A percentile compares a stretch with the other conserved stretches of the same genome.
Evolutionary conservation across 495 filamentous ascomycete genomes (phyloP).

Genomic region (Lasiosphaeria hispida): DNA sequence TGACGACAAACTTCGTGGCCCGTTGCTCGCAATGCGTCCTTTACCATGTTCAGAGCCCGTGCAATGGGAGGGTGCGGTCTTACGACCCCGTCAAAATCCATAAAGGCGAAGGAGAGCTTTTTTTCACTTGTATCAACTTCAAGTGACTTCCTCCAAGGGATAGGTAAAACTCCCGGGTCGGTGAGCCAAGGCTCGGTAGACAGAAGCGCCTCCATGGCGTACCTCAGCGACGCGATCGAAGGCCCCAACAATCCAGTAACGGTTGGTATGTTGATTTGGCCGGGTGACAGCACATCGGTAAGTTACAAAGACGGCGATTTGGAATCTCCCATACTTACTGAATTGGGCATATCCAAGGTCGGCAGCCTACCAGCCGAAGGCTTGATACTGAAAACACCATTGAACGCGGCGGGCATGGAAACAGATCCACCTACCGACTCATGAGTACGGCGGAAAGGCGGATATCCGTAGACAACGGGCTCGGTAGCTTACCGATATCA

Average conservation of each 20-base stretch:
- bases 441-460: too few species aligned
- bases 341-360: neutral
- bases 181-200: neutral
- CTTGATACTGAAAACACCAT: conserved; percentile 3
- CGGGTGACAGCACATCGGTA: too few species aligned
- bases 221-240: neutral
- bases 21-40: neutral
- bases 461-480: too few species aligned
- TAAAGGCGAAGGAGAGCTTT: neutral
- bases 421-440: neutral
- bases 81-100: neutral
- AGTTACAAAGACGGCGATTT: neutral
- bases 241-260: neutral
- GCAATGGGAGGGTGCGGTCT: neutral
- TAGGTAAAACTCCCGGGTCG: neutral
- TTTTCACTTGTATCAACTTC: neutral
- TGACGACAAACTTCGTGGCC: neutral
- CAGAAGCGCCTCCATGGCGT: neutral
- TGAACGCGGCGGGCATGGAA: neutral
- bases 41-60: neutral
- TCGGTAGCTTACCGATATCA: neutral
- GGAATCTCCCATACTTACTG: neutral
- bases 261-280: too few species aligned
- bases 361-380: neutral
- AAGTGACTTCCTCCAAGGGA: neutral